Base-by-base conservation (phyloP, 106 monocot genomes). In the Dioscorea zingiberensis region DNA sequence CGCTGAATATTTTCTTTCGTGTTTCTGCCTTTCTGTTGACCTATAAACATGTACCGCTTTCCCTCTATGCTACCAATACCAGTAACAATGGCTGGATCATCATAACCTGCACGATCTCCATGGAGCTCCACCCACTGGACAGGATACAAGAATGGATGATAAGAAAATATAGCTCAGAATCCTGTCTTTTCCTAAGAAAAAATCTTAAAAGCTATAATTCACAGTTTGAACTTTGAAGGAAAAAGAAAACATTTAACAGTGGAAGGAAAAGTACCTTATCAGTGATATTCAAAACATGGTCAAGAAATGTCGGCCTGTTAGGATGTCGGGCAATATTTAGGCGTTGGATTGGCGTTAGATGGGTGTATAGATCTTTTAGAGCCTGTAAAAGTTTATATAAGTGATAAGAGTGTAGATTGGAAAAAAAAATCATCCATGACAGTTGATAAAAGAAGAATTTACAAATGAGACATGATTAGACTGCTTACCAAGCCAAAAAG, bases 91-190 rank as follows among this genome's bases (percentile, higher is more conserved):
- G 94, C 84, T 48, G 94, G 94, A 80, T 94, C 94, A 74, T 94
- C 94, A 80, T 90, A 94, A 13, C 90, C 94, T 54, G 90, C 84
- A 71, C 90, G 78, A 61, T 90, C 90, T 63, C 94, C 94, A 83
- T 94, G 94, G 13, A 94, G 90, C 75, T 94, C 94, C 54, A 94
- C 84, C 87, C 87, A 94, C 94, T 94, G 23, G 15, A 77, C 44
- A 46, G 55, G 47, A 44, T 55, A 24, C 63, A 69, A 47, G 46
- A 11, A 56, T 21, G 38, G 1, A 16, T 16, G 13, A n/a, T 16
- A 47, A 19, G 54, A 19, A 73, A 28, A 64, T 38, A 13, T 0
- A 30, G 7, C 7, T 30, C 7, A 7, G 30, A 30, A 3, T 30
- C 7, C n/a, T n/a, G n/a, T 2, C 30, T 30, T 7, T 7, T 30